These are phyloP conservation scores for Saccharomycopsis oosterbeekiorum DNA, from an alignment of 805 yeast genomes.

Conservation along the genomic window DNA sequence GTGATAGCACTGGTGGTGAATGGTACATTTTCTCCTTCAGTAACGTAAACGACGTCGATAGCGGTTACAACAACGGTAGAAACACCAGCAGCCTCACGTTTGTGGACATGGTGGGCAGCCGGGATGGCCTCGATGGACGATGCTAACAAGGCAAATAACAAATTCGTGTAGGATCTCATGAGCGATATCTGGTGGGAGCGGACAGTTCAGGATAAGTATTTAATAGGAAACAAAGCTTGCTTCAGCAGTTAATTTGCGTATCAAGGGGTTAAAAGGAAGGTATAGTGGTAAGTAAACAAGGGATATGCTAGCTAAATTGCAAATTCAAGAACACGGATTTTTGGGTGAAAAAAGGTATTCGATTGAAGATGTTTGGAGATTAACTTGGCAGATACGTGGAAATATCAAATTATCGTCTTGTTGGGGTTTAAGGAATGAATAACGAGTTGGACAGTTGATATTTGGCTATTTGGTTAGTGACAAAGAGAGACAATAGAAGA, in stretches of 20 bases:
- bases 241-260: no score
- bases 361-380: no score
- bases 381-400: no score
- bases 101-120: constrained; percentile 21
- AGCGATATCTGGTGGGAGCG: no score
- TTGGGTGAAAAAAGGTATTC: not conserved
- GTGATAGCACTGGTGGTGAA: constrained; percentile 4
- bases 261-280: not conserved
- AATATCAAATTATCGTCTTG: no score
- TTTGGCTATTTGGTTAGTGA: not conserved
- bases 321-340: no score
- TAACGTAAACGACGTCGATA: constrained; percentile 39
- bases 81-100: constrained; percentile 25
- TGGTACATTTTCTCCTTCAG: constrained; percentile 44
- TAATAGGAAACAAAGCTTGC: no score
- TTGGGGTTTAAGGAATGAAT: not conserved
- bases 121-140: constrained; percentile 25
- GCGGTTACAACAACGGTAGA: constrained; percentile 30
- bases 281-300: not conserved
- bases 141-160: constrained; percentile 21
- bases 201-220: no score
- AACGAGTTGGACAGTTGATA: not conserved
- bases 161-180: not conserved
- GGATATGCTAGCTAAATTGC: no score
- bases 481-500: not conserved